Evolutionary conservation across 2,329 filamentous ascomycete genomes (phyloP).

Genomic region (Parastagonospora nodorum): DNA sequence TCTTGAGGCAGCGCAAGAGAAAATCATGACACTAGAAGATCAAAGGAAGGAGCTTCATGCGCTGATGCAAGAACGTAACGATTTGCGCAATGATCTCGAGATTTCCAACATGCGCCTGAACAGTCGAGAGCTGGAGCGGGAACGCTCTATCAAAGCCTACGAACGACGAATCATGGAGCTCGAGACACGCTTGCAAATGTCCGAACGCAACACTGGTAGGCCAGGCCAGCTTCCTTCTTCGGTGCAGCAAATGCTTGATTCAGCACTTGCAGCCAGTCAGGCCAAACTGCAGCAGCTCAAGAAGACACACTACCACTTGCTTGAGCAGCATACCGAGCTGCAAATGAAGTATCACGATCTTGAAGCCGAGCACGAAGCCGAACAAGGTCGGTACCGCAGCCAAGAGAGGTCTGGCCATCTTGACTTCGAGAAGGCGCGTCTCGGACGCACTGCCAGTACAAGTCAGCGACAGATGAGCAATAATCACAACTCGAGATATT

Average conservation of each 20-base stretch:
- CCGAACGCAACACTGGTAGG: conserved; percentile 27
- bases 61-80: conserved; percentile 62
- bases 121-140: conserved; percentile 56
- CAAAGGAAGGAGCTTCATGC: conserved; percentile 53
- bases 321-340: conserved; percentile 57
- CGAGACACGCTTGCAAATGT: conserved; percentile 41
- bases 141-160: conserved; percentile 54
- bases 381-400: conserved; percentile 26
- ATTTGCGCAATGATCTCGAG: conserved; percentile 64
- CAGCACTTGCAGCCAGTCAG: conserved; percentile 53
- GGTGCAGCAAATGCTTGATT: conserved; percentile 55
- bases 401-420: conserved; percentile 24
- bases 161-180: conserved; percentile 56
- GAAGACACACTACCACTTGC: conserved; percentile 57
- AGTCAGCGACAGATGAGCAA: conserved; percentile 27
- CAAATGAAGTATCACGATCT: conserved; percentile 52
- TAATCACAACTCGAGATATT: conserved; percentile 25
- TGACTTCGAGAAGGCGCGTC: conserved; percentile 21
- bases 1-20: conserved; percentile 41
- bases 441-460: conserved; percentile 35
- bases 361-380: conserved; percentile 40
- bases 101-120: conserved; percentile 63
- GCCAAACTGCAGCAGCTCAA: conserved; percentile 56
- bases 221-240: conserved; percentile 45
- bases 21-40: conserved; percentile 35